phyloP scores from a whole-genome alignment of 495 filamentous ascomycete genomes.

The Penicillium crystallinum region DNA sequence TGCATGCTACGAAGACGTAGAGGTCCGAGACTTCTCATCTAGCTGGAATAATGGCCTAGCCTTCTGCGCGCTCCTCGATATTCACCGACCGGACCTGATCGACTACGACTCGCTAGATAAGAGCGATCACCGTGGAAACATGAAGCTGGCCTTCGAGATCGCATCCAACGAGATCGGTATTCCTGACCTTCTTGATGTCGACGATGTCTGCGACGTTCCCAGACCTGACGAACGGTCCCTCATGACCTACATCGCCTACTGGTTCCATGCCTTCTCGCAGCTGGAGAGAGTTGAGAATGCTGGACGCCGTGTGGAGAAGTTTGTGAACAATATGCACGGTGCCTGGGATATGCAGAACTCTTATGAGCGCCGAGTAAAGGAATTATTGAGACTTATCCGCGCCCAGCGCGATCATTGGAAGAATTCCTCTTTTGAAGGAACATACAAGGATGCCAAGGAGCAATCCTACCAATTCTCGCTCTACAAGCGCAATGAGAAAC shows the following conservation, averaged over 20 bases:
- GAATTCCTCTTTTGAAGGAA: conserved; percentile 76
- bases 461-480: conserved; percentile 73
- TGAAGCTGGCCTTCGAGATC: conserved; percentile 95
- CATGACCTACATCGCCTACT: conserved; percentile 99
- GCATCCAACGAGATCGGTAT: conserved; percentile 96
- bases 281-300: conserved; percentile 98
- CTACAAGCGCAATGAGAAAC: conserved; percentile 85
- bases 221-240: conserved; percentile 93
- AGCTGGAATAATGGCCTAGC: conserved; percentile 98
- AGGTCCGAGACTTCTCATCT: conserved; percentile 85
- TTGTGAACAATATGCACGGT: conserved; percentile 98
- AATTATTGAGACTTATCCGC: conserved; percentile 67
- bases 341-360: conserved; percentile 98
- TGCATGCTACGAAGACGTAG: conserved; percentile 94
- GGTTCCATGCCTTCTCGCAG: conserved; percentile 99
- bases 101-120: conserved; percentile 94
- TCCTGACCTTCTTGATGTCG: conserved; percentile 89
- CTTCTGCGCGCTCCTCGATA: conserved; percentile 94
- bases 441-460: conserved; percentile 87
- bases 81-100: conserved; percentile 94
- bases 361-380: conserved; percentile 84
- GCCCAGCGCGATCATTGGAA: conserved; percentile 71
- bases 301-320: conserved; percentile 93
- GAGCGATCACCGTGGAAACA: conserved; percentile 90
- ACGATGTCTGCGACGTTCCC: conserved; percentile 95